Evolutionary conservation across 2,329 filamentous ascomycete species (phyloP).

Genomic region (Penicillium hesseltinei): DNA sequence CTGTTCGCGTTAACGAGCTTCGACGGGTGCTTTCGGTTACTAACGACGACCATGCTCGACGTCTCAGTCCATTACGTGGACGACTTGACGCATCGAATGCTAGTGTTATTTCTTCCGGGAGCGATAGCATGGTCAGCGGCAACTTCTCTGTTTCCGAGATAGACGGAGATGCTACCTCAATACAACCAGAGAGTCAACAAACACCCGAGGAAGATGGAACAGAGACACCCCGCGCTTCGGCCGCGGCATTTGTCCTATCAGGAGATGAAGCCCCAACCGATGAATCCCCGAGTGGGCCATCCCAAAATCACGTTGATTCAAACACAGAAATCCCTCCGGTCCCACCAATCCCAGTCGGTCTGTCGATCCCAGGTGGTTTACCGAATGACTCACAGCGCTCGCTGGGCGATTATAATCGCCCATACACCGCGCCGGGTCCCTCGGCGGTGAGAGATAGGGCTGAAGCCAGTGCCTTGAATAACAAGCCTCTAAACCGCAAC

Average conservation of each 20-base stretch:
- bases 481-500: slow-evolving; percentile 32
- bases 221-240: slow-evolving; percentile 35
- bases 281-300: slow-evolving; percentile 9
- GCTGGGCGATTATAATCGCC: slow-evolving; percentile 28
- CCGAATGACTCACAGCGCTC: slow-evolving; percentile 40
- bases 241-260: slow-evolving; percentile 19
- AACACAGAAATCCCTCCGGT: slow-evolving; percentile 45
- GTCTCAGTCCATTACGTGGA: slow-evolving; percentile 45
- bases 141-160: slow-evolving; percentile 39
- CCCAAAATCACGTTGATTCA: slow-evolving; percentile 14
- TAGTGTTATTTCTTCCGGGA: slow-evolving; percentile 41
- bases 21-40: slow-evolving; percentile 48
- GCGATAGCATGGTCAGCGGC: slow-evolving; percentile 47
- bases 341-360: slow-evolving; percentile 44
- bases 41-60: slow-evolving; percentile 34
- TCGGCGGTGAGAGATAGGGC: slow-evolving; percentile 25
- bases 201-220: slow-evolving; percentile 27
- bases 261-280: slow-evolving; percentile 12
- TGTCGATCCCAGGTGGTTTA: slow-evolving; percentile 45
- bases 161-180: slow-evolving; percentile 28
- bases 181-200: slow-evolving; percentile 27
- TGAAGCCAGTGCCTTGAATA: slow-evolving; percentile 18
- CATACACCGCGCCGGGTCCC: slow-evolving; percentile 33
- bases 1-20: slow-evolving; percentile 49
- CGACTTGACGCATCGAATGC: slow-evolving; percentile 33